Percentiles rank a stretch among this genome's conserved stretches.
These are phyloP conservation scores for Ganoderma sinense DNA, from an alignment of 1,284 basidiomycete species.

Conservation along the genomic window DNA sequence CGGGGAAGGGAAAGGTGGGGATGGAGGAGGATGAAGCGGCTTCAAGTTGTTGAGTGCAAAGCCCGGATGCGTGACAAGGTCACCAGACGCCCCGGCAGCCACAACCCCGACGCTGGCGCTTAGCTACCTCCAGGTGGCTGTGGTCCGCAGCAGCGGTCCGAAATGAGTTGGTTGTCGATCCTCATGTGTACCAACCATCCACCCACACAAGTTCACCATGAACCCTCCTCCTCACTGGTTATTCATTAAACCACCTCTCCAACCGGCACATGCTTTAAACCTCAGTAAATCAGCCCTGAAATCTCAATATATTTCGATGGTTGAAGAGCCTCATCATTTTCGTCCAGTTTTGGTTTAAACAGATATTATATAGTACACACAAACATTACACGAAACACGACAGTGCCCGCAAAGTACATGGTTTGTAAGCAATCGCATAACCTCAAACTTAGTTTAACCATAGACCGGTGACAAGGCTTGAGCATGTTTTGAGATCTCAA, in stretches of 20 bases:
- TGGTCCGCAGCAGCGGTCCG: neutral
- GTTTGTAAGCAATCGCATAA: neutral
- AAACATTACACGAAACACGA: constrained; percentile 15
- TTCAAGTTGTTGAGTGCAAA: constrained; percentile 7
- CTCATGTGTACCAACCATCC: constrained; percentile 5
- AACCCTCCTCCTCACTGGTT: neutral
- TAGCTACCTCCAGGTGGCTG: constrained; percentile 6
- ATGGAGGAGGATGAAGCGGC: neutral
- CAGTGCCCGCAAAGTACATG: constrained; percentile 21
- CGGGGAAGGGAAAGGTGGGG: neutral
- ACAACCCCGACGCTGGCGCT: neutral
- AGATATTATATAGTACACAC: neutral
- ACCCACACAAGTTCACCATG: neutral
- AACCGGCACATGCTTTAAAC: neutral
- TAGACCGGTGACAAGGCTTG: neutral
- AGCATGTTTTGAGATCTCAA: neutral
- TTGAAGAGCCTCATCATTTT: neutral
- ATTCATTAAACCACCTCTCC: neutral
- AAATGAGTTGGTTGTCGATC: neutral
- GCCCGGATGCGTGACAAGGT: constrained; percentile 13
- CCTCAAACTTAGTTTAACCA: neutral
- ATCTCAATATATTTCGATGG: neutral
- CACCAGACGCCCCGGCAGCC: constrained; percentile 1
- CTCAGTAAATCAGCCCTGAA: neutral
- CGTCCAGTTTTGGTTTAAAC: neutral